Percentiles rank a stretch among this genome's conserved stretches.
Evolutionary conservation across 2,329 filamentous ascomycete species (phyloP).

Genomic region (Trichoderma citrinoviride): DNA sequence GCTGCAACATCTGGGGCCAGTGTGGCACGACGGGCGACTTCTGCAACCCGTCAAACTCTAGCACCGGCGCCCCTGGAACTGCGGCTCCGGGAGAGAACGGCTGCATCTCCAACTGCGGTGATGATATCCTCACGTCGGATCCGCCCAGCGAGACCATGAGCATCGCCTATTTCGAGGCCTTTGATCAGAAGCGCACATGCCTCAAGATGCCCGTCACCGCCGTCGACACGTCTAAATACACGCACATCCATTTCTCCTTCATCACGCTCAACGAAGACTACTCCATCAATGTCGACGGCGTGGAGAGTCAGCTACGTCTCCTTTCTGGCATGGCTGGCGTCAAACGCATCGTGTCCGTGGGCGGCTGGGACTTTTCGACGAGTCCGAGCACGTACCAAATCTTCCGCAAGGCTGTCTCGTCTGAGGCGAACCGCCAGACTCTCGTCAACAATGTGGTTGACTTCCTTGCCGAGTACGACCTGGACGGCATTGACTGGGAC

Average conservation of each 20-base stretch:
- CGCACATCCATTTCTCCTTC: slow-evolving; percentile 1
- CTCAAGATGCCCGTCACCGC: not conserved
- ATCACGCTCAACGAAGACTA: not conserved
- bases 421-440: slow-evolving; percentile 31
- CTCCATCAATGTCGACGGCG: not conserved
- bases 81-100: slow-evolving; percentile 8
- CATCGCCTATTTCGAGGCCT: not conserved
- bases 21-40: slow-evolving; percentile 43
- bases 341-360: slow-evolving; percentile 32
- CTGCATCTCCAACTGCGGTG: slow-evolving; percentile 29
- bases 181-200: not conserved
- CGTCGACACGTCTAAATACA: not conserved
- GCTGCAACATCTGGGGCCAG: slow-evolving; percentile 40
- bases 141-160: not conserved
- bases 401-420: slow-evolving; percentile 25
- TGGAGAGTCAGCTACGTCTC: not conserved
- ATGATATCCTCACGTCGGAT: slow-evolving; percentile 10
- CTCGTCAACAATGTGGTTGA: slow-evolving; percentile 36
- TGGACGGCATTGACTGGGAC: slow-evolving; percentile 43
- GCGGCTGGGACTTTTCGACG: slow-evolving; percentile 31
- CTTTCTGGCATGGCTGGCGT: not conserved
- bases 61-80: not conserved
- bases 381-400: slow-evolving; percentile 22
- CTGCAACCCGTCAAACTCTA: slow-evolving; percentile 30
- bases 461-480: slow-evolving; percentile 35